A percentile compares a stretch with the other conserved stretches of the same genome.
Conservation (phyloP, 257 asterid species). For the Capsicum rhomboideum region DNA sequence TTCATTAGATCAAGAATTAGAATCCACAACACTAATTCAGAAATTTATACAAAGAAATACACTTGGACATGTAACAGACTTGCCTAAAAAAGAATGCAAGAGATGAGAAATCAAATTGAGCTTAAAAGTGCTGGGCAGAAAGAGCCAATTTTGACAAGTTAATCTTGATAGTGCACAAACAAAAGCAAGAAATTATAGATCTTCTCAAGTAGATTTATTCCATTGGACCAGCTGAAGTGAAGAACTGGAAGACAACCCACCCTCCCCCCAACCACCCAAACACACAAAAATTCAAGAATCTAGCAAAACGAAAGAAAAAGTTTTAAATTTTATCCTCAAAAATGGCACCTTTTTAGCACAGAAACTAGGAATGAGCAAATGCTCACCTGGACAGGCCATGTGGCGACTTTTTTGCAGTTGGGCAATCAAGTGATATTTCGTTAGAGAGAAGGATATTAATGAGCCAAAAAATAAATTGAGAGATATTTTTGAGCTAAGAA, state of each 20-base stretch:
- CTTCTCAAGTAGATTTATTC: constrained; percentile 6
- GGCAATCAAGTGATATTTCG: too few species aligned
- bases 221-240: neutral
- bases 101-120: constrained; percentile 25
- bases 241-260: constrained; percentile 1
- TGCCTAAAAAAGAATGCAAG: neutral
- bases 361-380: constrained; percentile 8
- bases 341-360: constrained; percentile 12
- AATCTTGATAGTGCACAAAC: constrained; percentile 8
- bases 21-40: neutral
- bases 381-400: too few species aligned
- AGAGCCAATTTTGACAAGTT: constrained; percentile 24
- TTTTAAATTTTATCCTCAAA: constrained; percentile 2
- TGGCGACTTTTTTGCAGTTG: too few species aligned
- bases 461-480: too few species aligned
- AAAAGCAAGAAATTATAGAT: too few species aligned
- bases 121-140: constrained; percentile 7
- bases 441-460: too few species aligned
- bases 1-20: constrained; percentile 2
- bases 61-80: neutral
- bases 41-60: neutral
- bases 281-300: constrained; percentile 7
- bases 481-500: too few species aligned
- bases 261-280: neutral
- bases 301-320: constrained; percentile 7